Evolutionary conservation across 345 rosid genomes (phyloP), one percentile per base, ranked within the genome.

Genomic region (Erysimum cheiranthoides): DNA sequence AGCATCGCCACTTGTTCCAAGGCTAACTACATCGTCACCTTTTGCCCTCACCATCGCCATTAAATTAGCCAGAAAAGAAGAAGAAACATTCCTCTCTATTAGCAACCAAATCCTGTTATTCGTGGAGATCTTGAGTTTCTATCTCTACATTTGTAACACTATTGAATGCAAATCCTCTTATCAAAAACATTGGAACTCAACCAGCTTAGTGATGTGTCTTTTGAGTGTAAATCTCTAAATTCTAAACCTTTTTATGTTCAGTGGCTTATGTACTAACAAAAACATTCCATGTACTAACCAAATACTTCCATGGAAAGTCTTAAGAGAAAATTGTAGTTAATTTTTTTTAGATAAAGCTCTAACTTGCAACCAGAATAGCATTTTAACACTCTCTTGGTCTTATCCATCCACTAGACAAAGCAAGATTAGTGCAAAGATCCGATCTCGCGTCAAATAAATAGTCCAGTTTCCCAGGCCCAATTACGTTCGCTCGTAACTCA

Each of bases 1-100:
- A 95, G 99, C 76, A 87, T 95, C 50, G 79, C 91, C 0, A 95
- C 99, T 36, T 95, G 98, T 77, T 81, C 88, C 1, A 78, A 87
- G 14, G 93, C 88, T 11, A 87, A 65, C 74, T 95, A 95, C 72
- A 63, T 90, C 58, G 86, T 95, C 78, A 92, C 97, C 17, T 90
- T 92, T 82, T 95, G 98, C 76, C 97, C 99, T 5, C 85, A 78
- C 62, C 89, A 66, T 50, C 84, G 82, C 60, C 85, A 80, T 49
- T 78, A 65, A 38, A 5, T 14, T 42, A 8, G 18, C 50, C 28
- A 4, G 1, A 31, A 13, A 71, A 4, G 3, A 6, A n/a, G 14
- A 9, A 58, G n/a, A 8, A 39, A 13, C 47, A 34, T 73, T 53
- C 54, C 57, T 40, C 57, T 40, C 12, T 64, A 5, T 64, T 53